A percentile compares a stretch with the other conserved stretches of the same genome.
Evolutionary conservation across 805 yeast species (phyloP).

Genomic region (Nakazawaea anatomiae): DNA sequence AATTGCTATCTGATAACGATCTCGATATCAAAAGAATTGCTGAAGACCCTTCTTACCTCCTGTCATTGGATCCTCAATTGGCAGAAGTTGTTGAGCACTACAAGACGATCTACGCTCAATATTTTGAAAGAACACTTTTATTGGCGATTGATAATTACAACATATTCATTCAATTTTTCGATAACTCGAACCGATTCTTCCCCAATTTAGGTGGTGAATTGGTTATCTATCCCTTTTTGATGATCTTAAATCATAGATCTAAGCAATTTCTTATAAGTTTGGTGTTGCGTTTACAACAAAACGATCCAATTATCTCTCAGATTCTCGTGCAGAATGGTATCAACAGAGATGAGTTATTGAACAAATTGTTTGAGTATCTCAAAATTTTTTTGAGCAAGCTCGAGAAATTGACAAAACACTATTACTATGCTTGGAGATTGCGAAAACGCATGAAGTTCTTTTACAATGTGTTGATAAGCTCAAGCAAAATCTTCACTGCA

Average conservation of each 20-base stretch:
- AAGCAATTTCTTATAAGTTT: slow-evolving; percentile 54
- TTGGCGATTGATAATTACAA: slow-evolving; percentile 32
- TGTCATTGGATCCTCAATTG: slow-evolving; percentile 20
- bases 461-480: slow-evolving; percentile 27
- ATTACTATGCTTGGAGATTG: slow-evolving; percentile 41
- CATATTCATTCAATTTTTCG: slow-evolving; percentile 25
- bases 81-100: slow-evolving; percentile 24
- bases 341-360: slow-evolving; percentile 26
- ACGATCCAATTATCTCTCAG: slow-evolving; percentile 26
- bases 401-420: slow-evolving; percentile 29
- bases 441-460: slow-evolving; percentile 34
- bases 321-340: slow-evolving; percentile 26
- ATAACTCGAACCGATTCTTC: slow-evolving; percentile 20
- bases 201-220: slow-evolving; percentile 38
- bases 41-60: slow-evolving; percentile 5
- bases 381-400: slow-evolving; percentile 28
- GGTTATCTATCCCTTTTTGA: slow-evolving; percentile 40
- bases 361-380: slow-evolving; percentile 26
- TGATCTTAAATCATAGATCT: slow-evolving; percentile 50
- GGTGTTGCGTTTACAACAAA: slow-evolving; percentile 38
- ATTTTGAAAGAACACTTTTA: slow-evolving; percentile 28
- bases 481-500: slow-evolving; percentile 26
- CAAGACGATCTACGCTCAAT: slow-evolving; percentile 24
- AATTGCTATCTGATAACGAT: slow-evolving; percentile 18
- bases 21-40: slow-evolving; percentile 26